A percentile compares a stretch with the other conserved stretches of the same genome.
These are phyloP conservation scores for Scedosporium minutisporum DNA, from an alignment of 2,329 filamentous ascomycete genomes.

Conservation along the genomic window DNA sequence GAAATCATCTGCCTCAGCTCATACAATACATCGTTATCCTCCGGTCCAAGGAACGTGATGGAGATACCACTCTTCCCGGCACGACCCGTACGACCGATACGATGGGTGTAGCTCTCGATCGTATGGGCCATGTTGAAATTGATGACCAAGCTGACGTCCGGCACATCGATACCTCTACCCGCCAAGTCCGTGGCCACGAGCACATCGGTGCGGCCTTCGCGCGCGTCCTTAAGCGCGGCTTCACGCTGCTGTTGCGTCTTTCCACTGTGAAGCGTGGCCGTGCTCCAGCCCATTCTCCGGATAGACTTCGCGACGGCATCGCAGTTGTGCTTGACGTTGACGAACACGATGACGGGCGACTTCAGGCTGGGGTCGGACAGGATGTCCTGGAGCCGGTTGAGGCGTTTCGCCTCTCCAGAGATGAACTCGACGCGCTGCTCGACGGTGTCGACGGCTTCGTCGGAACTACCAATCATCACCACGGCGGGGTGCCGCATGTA, in stretches of 20 bases:
- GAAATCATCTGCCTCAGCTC: constrained; percentile 92
- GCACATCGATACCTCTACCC: constrained; percentile 94
- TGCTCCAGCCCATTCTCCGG: constrained; percentile 83
- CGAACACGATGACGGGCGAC: constrained; percentile 94
- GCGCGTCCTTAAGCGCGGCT: constrained; percentile 76
- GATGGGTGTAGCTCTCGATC: constrained; percentile 94
- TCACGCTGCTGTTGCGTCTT: constrained; percentile 99
- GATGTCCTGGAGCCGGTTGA: constrained; percentile 91
- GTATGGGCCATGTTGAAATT: constrained; percentile 98
- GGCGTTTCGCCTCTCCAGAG: constrained; percentile 83
- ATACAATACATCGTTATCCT: constrained; percentile 85
- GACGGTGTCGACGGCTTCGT: constrained; percentile 94
- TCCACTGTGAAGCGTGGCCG: constrained; percentile 84
- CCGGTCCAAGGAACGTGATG: constrained; percentile 87
- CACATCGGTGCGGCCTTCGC: constrained; percentile 70
- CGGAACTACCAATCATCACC: constrained; percentile 86
- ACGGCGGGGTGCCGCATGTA: constrained; percentile 89
- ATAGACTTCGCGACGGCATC: constrained; percentile 91
- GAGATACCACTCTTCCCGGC: constrained; percentile 94
- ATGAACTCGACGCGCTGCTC: constrained; percentile 95
- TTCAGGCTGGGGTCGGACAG: constrained; percentile 70
- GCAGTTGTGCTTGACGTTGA: constrained; percentile 99
- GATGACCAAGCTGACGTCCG: constrained; percentile 84
- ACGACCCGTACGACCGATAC: constrained; percentile 93
- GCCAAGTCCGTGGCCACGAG: constrained; percentile 93